A percentile compares a stretch with the other conserved stretches of the same genome.
These are phyloP conservation scores for Teunomyces aglyptinius DNA, from an alignment of 805 yeast species.

Conservation along the genomic window DNA sequence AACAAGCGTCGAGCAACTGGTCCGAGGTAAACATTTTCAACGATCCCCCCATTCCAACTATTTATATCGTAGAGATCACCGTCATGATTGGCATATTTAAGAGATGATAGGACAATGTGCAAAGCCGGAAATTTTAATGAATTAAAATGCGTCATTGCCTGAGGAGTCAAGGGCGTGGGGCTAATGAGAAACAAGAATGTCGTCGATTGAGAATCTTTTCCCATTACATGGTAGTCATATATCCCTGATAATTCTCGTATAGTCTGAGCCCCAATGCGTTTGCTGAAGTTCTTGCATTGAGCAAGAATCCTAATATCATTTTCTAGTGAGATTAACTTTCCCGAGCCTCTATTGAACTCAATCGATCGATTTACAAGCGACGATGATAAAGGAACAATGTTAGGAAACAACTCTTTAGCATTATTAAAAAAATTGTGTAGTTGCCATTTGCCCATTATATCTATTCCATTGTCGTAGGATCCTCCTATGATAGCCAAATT, in stretches of 20 bases:
- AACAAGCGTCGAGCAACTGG: constrained; percentile 33
- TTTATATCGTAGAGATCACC: constrained; percentile 28
- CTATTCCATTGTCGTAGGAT: constrained; percentile 56
- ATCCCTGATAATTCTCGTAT: constrained; percentile 57
- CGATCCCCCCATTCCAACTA: constrained; percentile 39
- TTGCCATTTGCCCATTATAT: constrained; percentile 54
- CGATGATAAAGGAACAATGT: constrained; percentile 2
- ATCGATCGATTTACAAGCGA: constrained; percentile 17
- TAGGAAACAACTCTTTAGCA: neutral
- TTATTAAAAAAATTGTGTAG: constrained; percentile 19
- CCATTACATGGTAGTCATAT: constrained; percentile 35
- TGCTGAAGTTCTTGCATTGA: constrained; percentile 53
- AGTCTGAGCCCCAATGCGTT: constrained; percentile 43
- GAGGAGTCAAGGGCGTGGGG: constrained; percentile 46
- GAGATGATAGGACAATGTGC: constrained; percentile 39
- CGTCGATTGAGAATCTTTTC: constrained; percentile 11
- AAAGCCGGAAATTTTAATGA: constrained; percentile 46
- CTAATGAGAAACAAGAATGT: constrained; percentile 45
- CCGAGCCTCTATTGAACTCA: constrained; percentile 12
- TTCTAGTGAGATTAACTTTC: constrained; percentile 17
- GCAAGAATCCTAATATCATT: constrained; percentile 43
- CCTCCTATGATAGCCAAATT: constrained; percentile 51
- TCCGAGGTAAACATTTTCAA: constrained; percentile 37
- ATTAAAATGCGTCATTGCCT: constrained; percentile 46
- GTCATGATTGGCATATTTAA: constrained; percentile 14